Evolutionary conservation across 257 asterid species (phyloP).

Genomic region (Scutellaria galericulata): DNA sequence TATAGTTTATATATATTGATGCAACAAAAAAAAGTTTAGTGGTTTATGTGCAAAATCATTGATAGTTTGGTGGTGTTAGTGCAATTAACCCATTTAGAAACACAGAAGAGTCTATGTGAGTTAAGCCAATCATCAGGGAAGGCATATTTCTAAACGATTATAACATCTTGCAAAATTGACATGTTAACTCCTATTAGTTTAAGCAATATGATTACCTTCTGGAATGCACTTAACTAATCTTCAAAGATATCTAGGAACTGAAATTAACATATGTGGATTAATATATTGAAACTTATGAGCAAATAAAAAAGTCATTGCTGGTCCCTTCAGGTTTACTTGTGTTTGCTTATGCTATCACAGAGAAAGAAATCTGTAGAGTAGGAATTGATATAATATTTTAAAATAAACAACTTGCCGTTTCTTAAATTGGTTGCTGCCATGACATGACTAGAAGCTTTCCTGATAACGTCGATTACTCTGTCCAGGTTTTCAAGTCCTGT

Average conservation of each 20-base stretch:
- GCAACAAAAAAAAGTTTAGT: too few species aligned
- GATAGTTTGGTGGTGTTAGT: too few species aligned
- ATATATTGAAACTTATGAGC: conserved; percentile 23
- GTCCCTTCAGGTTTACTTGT: conserved; percentile 2
- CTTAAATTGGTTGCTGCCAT: conserved; percentile 67
- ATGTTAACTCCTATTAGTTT: conserved; percentile 21
- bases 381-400: conserved; percentile 5
- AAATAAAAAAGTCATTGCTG: not conserved
- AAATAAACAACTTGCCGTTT: conserved; percentile 54
- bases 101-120: not conserved
- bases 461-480: conserved; percentile 66
- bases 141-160: not conserved
- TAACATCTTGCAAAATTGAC: not conserved
- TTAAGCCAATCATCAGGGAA: not conserved
- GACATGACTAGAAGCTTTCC: conserved; percentile 76
- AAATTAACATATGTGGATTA: not conserved
- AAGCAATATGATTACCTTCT: conserved; percentile 22
- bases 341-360: not conserved
- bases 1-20: too few species aligned
- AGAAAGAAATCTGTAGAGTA: conserved; percentile 22
- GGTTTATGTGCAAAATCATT: too few species aligned
- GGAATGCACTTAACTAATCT: not conserved
- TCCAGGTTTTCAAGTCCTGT: conserved; percentile 90
- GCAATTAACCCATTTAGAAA: not conserved
- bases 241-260: too few species aligned